A percentile compares a stretch with the other conserved stretches of the same genome.
Conservation (phyloP, 2,329 filamentous ascomycete genomes). For the Tolypocladium album region DNA sequence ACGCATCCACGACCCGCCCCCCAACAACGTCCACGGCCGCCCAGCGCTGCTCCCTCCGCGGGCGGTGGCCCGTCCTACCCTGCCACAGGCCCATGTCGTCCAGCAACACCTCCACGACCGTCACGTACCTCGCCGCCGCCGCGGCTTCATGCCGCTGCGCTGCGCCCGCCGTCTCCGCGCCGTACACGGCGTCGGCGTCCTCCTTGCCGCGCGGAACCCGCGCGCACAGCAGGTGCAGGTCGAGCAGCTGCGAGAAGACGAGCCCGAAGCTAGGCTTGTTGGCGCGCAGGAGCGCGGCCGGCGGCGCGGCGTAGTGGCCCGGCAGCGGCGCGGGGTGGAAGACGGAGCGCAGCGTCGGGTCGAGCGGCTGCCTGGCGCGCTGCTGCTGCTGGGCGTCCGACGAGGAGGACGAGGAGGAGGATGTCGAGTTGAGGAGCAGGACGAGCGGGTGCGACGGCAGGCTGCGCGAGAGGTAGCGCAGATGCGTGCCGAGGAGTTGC, state of each 20-base stretch:
- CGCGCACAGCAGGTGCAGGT: slow-evolving; percentile 43
- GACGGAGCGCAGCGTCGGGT: slow-evolving; percentile 38
- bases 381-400: background rate
- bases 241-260: slow-evolving; percentile 42
- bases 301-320: slow-evolving; percentile 9
- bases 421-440: slow-evolving; percentile 44
- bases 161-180: background rate
- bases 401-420: slow-evolving; percentile 1
- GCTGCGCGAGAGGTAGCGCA: slow-evolving; percentile 33
- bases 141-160: background rate
- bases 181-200: slow-evolving; percentile 24
- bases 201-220: slow-evolving; percentile 25
- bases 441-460: slow-evolving; percentile 33
- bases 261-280: slow-evolving; percentile 43
- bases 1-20: slow-evolving; percentile 27
- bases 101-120: slow-evolving; percentile 39
- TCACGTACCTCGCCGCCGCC: slow-evolving; percentile 16
- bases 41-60: slow-evolving; percentile 43
- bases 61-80: slow-evolving; percentile 16
- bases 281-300: slow-evolving; percentile 12
- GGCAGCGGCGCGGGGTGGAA: slow-evolving; percentile 26
- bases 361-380: slow-evolving; percentile 10
- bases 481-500: slow-evolving; percentile 33
- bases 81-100: slow-evolving; percentile 39
- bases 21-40: slow-evolving; percentile 31